Percentiles rank a stretch among this genome's conserved stretches.
phyloP scores from a whole-genome alignment of 192 early-diverging fungal genomes.

The Geranomyces michiganensis region DNA sequence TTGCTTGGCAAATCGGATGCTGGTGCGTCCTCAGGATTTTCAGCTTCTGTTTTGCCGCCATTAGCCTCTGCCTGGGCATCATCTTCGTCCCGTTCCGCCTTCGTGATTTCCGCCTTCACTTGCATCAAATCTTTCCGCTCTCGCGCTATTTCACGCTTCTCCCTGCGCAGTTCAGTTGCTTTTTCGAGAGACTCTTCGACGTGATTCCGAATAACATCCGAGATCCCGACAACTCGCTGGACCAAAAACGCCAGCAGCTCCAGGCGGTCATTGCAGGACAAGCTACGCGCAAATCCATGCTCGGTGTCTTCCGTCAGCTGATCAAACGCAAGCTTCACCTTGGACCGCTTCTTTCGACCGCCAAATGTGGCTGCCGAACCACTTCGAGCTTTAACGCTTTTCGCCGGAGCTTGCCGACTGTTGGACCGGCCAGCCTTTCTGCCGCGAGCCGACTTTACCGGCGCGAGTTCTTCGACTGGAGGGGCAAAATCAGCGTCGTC shows the following conservation, averaged over 20 bases:
- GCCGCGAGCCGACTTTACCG: not conserved
- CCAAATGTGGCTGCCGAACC: not conserved
- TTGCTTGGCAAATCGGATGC: too few relatives aligned
- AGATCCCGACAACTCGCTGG: conserved; percentile 55
- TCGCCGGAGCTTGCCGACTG: not conserved
- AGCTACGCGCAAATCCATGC: conserved; percentile 44
- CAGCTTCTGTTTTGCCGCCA: not conserved
- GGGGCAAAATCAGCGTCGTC: conserved; percentile 20
- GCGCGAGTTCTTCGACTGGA: conserved; percentile 6
- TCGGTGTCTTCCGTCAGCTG: conserved; percentile 23
- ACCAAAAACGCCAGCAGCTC: conserved; percentile 66
- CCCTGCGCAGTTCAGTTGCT: conserved; percentile 70
- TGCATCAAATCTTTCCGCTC: conserved; percentile 69
- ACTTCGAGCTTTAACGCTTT: not conserved
- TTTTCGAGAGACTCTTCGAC: conserved; percentile 76
- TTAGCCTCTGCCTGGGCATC: conserved; percentile 3
- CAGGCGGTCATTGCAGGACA: conserved; percentile 50
- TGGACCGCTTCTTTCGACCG: not conserved
- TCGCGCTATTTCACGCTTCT: conserved; percentile 71
- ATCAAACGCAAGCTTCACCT: conserved; percentile 33
- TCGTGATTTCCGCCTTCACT: not conserved
- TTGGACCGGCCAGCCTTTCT: not conserved
- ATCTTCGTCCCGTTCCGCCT: conserved; percentile 33
- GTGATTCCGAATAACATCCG: conserved; percentile 62
- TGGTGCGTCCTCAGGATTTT: too few relatives aligned